Evolutionary conservation across 1,284 basidiomycete genomes (phyloP), one percentile per base, ranked within the genome.

Genomic region (Hymenochaete sp.): DNA sequence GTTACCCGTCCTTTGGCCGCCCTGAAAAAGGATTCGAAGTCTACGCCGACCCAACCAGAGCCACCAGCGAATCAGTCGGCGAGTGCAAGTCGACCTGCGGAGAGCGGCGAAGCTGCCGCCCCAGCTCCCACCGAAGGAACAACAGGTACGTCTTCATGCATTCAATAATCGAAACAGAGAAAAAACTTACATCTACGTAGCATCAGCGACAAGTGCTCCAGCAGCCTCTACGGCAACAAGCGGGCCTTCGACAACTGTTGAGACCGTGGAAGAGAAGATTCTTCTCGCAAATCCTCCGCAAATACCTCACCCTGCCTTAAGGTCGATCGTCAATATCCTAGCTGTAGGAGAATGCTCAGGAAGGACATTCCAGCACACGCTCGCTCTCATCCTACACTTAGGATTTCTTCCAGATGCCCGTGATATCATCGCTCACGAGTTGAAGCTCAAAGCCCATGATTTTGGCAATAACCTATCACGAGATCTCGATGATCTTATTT

Each of bases 331-430:
- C 59, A 96, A 97, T 60, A 89, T 96, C 54, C 70, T 97, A 47
- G 95, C 93, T 16, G 74, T 85, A 18, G 93, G 93, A 38, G 93
- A 98, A 68, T 96, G 92, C 60, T 91, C 91, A n/a, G 88, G 85
- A 42, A 75, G 84, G 38, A 93, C 91, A 10, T 98, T 98, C 74
- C 83, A 90, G 53, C 83, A 93, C 57, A 93, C 89, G 32, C 70
- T 96, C 28, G 73, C 81, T 10, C 75, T 95, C 32, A 95, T 97
- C 51, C 90, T 93, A 61, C 82, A 96, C 58, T 67, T 96, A 18
- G 92, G 90, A 0, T 77, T 77, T 60, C 77, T 96, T 49, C 83
- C 90, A 2, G 88, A 90, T 49, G 88, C 86, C 11, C 80, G 89
- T 42, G 85, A 91, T 45, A 76, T 88, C 31, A 82, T 98, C 52